These are phyloP conservation scores for Fusarium virguliforme DNA, from an alignment of 2,329 filamentous ascomycete species.

Conservation along the genomic window DNA sequence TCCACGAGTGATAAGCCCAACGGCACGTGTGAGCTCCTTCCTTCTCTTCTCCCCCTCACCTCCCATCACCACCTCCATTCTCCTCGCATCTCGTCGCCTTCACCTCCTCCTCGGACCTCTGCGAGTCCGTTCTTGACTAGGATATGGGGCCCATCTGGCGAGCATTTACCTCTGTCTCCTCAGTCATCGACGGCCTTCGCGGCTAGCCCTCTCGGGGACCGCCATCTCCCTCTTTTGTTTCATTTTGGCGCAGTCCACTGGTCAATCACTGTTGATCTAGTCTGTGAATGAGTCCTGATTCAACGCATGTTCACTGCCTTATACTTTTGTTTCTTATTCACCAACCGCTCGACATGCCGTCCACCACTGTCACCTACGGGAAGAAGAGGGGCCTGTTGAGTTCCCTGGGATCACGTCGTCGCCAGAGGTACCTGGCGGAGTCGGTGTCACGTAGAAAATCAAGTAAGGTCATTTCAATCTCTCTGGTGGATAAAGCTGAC, in stretches of 20 bases:
- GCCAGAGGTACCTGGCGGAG: slow-evolving; percentile 42
- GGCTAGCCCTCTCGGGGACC: neutral
- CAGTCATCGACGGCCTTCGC: slow-evolving; percentile 3
- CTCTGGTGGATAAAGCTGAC: neutral
- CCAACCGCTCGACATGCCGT: slow-evolving; percentile 46
- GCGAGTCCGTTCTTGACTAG: slow-evolving; percentile 20
- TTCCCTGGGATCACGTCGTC: slow-evolving; percentile 49
- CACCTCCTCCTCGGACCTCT: slow-evolving; percentile 16
- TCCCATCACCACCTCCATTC: slow-evolving; percentile 1
- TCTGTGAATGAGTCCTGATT: neutral
- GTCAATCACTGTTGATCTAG: slow-evolving; percentile 6
- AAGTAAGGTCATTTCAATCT: slow-evolving; percentile 33
- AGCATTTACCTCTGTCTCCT: neutral
- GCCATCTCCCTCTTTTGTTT: slow-evolving; percentile 20
- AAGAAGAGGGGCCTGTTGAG: slow-evolving; percentile 53
- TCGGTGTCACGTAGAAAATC: slow-evolving; percentile 34
- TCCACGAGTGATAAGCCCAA: neutral
- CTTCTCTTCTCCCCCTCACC: neutral
- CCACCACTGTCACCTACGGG: slow-evolving; percentile 50
- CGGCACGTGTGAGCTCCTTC: neutral
- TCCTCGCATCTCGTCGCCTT: neutral
- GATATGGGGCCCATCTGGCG: slow-evolving; percentile 19
- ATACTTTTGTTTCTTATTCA: neutral
- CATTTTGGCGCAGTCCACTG: slow-evolving; percentile 6
- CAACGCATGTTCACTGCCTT: neutral